Percentiles rank a stretch among this genome's conserved stretches.
Conservation (phyloP, 2,329 filamentous ascomycete genomes). For the Corinectria fuckeliana region DNA sequence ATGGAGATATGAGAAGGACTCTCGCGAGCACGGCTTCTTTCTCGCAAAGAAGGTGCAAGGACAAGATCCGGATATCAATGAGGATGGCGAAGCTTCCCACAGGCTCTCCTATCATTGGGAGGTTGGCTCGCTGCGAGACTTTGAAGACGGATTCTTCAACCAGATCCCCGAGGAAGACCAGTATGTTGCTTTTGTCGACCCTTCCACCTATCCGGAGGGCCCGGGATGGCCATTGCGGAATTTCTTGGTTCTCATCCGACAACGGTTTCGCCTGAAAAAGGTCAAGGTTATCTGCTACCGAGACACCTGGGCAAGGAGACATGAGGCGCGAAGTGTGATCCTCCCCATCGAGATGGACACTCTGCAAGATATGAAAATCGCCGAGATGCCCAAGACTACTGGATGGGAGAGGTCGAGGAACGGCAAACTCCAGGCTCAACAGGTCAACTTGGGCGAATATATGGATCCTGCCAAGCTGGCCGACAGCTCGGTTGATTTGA, state of each 20-base stretch:
- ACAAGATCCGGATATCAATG: conserved; percentile 52
- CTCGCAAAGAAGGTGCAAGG: conserved; percentile 77
- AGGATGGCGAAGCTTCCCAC: conserved; percentile 54
- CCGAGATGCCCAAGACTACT: conserved; percentile 83
- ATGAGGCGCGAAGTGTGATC: conserved; percentile 82
- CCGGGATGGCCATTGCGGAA: conserved; percentile 95
- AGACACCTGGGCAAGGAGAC: conserved; percentile 77
- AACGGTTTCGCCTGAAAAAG: conserved; percentile 77
- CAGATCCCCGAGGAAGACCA: conserved; percentile 73
- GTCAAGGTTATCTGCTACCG: conserved; percentile 90
- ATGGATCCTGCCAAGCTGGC: conserved; percentile 90
- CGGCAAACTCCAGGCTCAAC: conserved; percentile 78
- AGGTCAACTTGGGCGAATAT: conserved; percentile 86
- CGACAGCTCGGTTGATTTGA: conserved; percentile 93
- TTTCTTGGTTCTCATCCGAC: conserved; percentile 81
- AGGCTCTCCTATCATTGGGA: conserved; percentile 75
- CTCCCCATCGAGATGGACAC: conserved; percentile 68
- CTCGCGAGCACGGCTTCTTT: conserved; percentile 92
- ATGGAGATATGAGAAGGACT: conserved; percentile 84
- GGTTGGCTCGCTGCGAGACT: conserved; percentile 76
- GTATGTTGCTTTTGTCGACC: conserved; percentile 88
- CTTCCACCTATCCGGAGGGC: conserved; percentile 85
- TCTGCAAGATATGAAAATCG: conserved; percentile 50
- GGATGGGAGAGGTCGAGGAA: conserved; percentile 90
- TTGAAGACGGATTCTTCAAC: conserved; percentile 88